Base-by-base conservation (phyloP, 495 filamentous ascomycete species). In the Pyrenula aspistea region DNA sequence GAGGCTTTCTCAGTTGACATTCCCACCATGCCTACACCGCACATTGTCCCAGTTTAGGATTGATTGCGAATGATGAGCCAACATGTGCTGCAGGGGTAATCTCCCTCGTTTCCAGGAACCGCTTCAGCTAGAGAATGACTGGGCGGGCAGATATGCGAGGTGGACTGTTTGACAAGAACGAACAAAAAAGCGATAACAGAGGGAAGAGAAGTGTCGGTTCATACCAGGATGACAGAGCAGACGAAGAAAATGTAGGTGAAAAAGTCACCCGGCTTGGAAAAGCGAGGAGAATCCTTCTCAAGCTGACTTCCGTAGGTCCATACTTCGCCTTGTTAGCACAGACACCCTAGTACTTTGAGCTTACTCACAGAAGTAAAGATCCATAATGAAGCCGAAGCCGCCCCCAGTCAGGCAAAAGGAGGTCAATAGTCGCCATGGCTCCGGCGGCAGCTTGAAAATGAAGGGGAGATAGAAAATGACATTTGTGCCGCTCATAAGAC, bases 81-180 rank as follows among this genome's bases (percentile, higher is more conserved):
- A 79, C 68, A 71, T 75, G 78, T 73, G 79, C 78, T 82, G 81
- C 80, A 85, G 83, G 87, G 89, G 86, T 85, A 78, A 86, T 96
- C 88, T 96, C 79, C 91, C 91, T 95, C 91, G 77, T 74, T 85
- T 89, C 80, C 87, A 95, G 90, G 91, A 95, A 95, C 89, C 91
- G 89, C 83, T 80, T 83, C 88, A 92, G 88, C 79, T 83, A 83
- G 71, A 64, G 68, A 56, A 69, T 70, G 80, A 79, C 90, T 91
- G 88, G 81, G 82, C 90, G 91, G 89, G 91, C 91, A 96, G 91
- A 86, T 87, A 85, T 87, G 77, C 78, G 89, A 91, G 86, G 88
- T 85, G 51, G 48, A 53, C 24, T 63, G 31, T 25, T 55, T 60
- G 57, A 55, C 51, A 61, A 48, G 42, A 56, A 49, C 22, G 4